Evolutionary conservation across 441 rosid genomes (phyloP), one percentile per base, ranked within the genome.

Genomic region (Oxalis stricta): DNA sequence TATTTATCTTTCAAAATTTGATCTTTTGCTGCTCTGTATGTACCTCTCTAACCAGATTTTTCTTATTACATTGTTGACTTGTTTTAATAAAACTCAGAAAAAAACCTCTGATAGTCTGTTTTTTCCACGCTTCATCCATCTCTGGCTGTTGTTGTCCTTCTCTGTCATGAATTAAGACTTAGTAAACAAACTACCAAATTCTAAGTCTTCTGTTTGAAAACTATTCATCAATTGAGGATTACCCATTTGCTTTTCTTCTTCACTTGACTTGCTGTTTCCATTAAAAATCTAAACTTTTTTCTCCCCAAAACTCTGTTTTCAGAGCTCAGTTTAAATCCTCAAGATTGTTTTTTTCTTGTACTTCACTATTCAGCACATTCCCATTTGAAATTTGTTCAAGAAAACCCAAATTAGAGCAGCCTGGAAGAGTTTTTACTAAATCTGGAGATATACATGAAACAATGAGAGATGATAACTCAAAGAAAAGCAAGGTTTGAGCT

Each of bases 391-490:
- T n/a, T 17, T 2, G 50, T 32, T 42, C 24, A 10, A 39, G 48
- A 33, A 33, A 33, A 23, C n/a, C 35, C 13, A 36, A 44, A 50
- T 22, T n/a, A 1, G 16, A 38, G 26, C 50, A 40, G 14, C 20
- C 39, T 12, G n/a, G 18, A 10, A 49, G n/a, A n/a, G n/a, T n/a
- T n/a, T 47, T 57, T 29, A 18, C 18, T 52, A 47, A 47, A 9
- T 52, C 52, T 24, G 45, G 47, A 42, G 41, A 41, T 36, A 61
- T 71, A 57, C 60, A 68, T 75, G 88, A 81, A 70, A 77, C 77
- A 71, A 89, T 89, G 98, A 78, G 79, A 58, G 83, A 82, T 80
- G 95, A 53, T 48, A 73, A 49, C 66, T 43, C 73, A 57, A 77
- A 76, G 72, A 89, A 71, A 75, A 72, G 70, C 82, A 89, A 79